phyloP scores from a whole-genome alignment of 1,139 yeast species.

The Arxiozyma telluris region DNA sequence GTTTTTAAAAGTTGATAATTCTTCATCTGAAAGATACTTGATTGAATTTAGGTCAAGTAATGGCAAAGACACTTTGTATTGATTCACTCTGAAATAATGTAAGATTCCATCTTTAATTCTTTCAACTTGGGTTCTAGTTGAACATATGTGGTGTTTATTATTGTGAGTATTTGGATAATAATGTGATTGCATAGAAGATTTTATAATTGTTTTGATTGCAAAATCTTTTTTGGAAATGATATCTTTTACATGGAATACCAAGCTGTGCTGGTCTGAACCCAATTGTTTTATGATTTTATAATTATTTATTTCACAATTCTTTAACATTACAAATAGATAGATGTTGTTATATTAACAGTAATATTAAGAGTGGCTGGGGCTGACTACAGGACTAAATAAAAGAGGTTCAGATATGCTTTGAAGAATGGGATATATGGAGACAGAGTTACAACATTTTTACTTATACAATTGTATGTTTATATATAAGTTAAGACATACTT shows the following conservation, averaged over 20 bases:
- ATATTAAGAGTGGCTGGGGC: too few relatives aligned
- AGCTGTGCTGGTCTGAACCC: constrained; percentile 87
- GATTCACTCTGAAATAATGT: constrained; percentile 23
- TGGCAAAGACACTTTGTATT: constrained; percentile 23
- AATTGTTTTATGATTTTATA: constrained; percentile 30
- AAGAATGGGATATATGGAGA: too few relatives aligned
- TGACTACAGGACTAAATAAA: too few relatives aligned
- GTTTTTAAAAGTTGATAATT: constrained; percentile 21
- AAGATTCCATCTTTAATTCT: constrained; percentile 15
- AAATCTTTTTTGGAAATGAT: constrained; percentile 40
- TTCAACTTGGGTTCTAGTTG: constrained; percentile 14
- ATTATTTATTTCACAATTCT: constrained; percentile 26
- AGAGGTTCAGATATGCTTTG: too few relatives aligned
- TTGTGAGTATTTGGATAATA: background rate
- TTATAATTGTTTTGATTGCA: constrained; percentile 71
- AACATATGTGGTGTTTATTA: constrained; percentile 3
- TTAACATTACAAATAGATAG: constrained; percentile 14
- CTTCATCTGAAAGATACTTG: constrained; percentile 15
- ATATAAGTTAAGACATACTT: too few relatives aligned
- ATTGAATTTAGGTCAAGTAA: constrained; percentile 25
- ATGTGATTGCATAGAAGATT: constrained; percentile 22
- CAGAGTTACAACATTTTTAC: too few relatives aligned
- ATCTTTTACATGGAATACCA: constrained; percentile 66
- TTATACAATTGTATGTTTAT: too few relatives aligned
- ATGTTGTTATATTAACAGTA: too few relatives aligned